These are phyloP conservation scores for Sugiyamaella paludigena DNA, from an alignment of 1,139 yeast species.

Conservation along the genomic window DNA sequence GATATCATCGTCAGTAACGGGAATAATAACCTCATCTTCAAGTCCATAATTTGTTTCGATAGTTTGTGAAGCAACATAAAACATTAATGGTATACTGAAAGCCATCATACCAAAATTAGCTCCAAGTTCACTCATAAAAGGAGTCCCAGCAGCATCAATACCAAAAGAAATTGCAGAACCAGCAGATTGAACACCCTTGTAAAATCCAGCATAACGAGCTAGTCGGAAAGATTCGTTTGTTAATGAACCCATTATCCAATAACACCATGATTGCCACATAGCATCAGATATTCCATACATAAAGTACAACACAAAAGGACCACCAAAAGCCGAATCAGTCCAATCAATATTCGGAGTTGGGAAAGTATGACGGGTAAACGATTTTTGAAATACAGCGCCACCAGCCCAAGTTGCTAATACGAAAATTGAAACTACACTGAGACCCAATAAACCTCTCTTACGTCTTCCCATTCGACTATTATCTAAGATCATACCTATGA, in stretches of 20 bases:
- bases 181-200: slow-evolving; percentile 24
- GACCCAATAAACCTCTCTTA: slow-evolving; percentile 21
- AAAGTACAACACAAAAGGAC: slow-evolving; percentile 22
- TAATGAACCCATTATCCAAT: slow-evolving; percentile 25
- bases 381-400: slow-evolving; percentile 21
- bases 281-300: slow-evolving; percentile 24
- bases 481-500: slow-evolving; percentile 19
- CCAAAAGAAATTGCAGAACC: slow-evolving; percentile 25
- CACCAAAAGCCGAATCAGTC: slow-evolving; percentile 20
- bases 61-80: slow-evolving; percentile 18
- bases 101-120: slow-evolving; percentile 23
- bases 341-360: slow-evolving; percentile 22
- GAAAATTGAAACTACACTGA: slow-evolving; percentile 20
- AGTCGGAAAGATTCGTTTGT: slow-evolving; percentile 21
- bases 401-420: slow-evolving; percentile 24
- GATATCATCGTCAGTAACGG: slow-evolving; percentile 1
- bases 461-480: slow-evolving; percentile 18
- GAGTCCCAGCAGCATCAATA: slow-evolving; percentile 23
- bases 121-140: slow-evolving; percentile 22
- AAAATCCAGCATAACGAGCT: slow-evolving; percentile 24
- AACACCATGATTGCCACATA: slow-evolving; percentile 27
- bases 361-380: slow-evolving; percentile 17
- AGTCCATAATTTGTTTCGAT: slow-evolving; percentile 22
- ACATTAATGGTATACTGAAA: slow-evolving; percentile 21
- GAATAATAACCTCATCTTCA: slow-evolving; percentile 21